Conservation (phyloP, 148 eudicot genomes). For the Nyssa sinensis region DNA sequence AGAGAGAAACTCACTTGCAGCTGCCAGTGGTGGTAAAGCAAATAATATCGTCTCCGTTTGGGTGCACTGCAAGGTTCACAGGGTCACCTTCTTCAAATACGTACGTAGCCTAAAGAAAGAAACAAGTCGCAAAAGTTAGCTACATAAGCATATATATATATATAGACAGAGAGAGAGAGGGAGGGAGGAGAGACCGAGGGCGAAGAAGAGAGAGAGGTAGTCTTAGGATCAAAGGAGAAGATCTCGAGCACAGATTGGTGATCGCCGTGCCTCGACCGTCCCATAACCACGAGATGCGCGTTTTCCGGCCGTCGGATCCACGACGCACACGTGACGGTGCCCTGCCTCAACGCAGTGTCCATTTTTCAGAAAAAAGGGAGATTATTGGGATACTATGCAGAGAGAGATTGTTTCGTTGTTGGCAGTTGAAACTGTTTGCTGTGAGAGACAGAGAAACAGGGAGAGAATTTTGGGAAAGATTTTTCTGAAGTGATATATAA, state of each 20-base stretch:
- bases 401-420: too few relatives aligned
- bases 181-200: slow-evolving; percentile 48
- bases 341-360: slow-evolving; percentile 33
- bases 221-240: slow-evolving; percentile 50
- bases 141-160: not conserved
- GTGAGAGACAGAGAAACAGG: too few relatives aligned
- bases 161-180: too few relatives aligned
- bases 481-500: too few relatives aligned
- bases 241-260: slow-evolving; percentile 56
- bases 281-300: slow-evolving; percentile 59
- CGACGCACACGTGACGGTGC: slow-evolving; percentile 57
- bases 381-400: too few relatives aligned
- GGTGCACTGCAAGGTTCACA: slow-evolving; percentile 69
- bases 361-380: too few relatives aligned
- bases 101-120: slow-evolving; percentile 39
- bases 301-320: slow-evolving; percentile 96
- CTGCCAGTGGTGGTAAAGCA: slow-evolving; percentile 70
- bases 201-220: slow-evolving; percentile 60
- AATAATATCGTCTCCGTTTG: slow-evolving; percentile 76
- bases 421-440: too few relatives aligned
- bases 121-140: not conserved
- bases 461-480: too few relatives aligned
- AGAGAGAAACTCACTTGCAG: slow-evolving; percentile 52
- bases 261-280: slow-evolving; percentile 34
- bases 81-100: slow-evolving; percentile 72